A percentile compares a stretch with the other conserved stretches of the same genome.
Conservation (phyloP, 1,284 basidiomycete genomes). For the Mycena sp. region DNA sequence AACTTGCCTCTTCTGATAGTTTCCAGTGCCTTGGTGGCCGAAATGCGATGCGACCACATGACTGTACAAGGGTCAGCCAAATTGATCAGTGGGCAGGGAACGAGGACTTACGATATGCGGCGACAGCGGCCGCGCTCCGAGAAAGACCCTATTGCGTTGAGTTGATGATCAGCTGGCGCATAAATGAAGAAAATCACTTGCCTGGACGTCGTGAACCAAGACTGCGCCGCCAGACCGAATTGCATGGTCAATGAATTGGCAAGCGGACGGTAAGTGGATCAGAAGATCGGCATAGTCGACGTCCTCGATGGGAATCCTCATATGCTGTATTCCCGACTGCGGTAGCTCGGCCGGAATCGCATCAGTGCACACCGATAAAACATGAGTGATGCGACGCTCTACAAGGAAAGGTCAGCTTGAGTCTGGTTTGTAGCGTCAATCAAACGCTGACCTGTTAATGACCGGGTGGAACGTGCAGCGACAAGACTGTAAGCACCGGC, state of each 20-base stretch:
- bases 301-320: constrained; percentile 81
- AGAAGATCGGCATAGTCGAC: constrained; percentile 86
- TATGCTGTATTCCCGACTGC: constrained; percentile 74
- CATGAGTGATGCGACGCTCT: constrained; percentile 80
- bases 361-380: constrained; percentile 78
- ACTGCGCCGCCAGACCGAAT: constrained; percentile 73
- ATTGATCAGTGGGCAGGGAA: background rate
- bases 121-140: constrained; percentile 83
- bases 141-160: constrained; percentile 70
- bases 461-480: constrained; percentile 77
- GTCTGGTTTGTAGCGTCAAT: background rate
- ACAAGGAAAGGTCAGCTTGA: background rate
- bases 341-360: constrained; percentile 78
- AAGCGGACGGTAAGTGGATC: constrained; percentile 79
- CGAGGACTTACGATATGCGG: constrained; percentile 74
- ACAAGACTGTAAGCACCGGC: constrained; percentile 58
- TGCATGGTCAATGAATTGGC: constrained; percentile 83
- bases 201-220: constrained; percentile 80
- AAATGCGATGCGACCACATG: constrained; percentile 74
- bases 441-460: constrained; percentile 54
- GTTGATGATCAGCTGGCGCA: background rate
- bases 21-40: constrained; percentile 67
- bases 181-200: background rate
- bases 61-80: constrained; percentile 53
- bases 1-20: constrained; percentile 66